Base-by-base conservation (phyloP, 2,329 filamentous ascomycete species). In the Eurotiales sp. region DNA sequence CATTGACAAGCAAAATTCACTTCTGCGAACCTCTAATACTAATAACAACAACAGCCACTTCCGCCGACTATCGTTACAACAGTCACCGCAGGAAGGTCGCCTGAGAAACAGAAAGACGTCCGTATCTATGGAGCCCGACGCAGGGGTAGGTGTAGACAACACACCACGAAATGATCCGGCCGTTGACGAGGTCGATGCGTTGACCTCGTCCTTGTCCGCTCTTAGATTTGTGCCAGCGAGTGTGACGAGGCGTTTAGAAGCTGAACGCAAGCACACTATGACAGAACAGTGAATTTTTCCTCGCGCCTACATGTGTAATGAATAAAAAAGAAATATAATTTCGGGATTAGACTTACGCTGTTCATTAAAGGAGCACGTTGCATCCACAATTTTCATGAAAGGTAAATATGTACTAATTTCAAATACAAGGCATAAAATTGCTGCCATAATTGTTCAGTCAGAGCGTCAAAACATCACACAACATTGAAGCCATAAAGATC, bases 1-100 rank as follows among this genome's bases (percentile, higher is more conserved):
- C n/a, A 88, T 96, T 55, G 92, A 96, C 63, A 86, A 86, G 43
- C 82, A 88, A 46, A 84, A 78, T 39, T 95, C 90, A 15, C 83
- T 99, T 71, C 75, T 97, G 11, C 76, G 82, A 44, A 59, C 62
- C 8, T 55, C 64, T 42, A 58, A 29, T 21, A 42, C 48, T 48
- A 59, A 66, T 44, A 58, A 29, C n/a, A 34, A 49, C 47, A 59
- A 66, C 29, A 60, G 58, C 21, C 61, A 65, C 34, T 57, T 61
- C 29, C 64, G 68, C 22, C 66, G 70, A 41, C 59, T 72, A 21
- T 71, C 70, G 8, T 61, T 62, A 3, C 55, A 59, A 8, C 61
- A 63, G 4, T 45, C 53, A 30, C 58, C 66, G 23, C 62, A 66
- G 32, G 67, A 69, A 57, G 63, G 63, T 34, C 62, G 68, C 46